Evolutionary conservation across 2,329 filamentous ascomycete species (phyloP).

Genomic region (Epicoccum nigrum): DNA sequence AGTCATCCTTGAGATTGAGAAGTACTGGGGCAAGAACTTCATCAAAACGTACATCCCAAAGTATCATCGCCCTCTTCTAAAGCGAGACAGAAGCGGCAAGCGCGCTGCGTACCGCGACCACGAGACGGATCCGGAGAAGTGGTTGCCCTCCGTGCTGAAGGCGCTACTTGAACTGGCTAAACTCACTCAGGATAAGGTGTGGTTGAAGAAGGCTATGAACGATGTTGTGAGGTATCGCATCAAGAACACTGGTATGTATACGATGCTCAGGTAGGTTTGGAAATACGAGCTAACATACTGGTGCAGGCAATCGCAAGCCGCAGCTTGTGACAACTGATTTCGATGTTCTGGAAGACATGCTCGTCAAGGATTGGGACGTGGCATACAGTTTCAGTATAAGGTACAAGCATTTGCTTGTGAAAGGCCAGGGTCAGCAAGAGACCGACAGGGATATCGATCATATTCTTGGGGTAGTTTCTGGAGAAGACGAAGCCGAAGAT

Average conservation of each 20-base stretch:
- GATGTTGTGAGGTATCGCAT: slow-evolving; percentile 40
- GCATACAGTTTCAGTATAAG: slow-evolving; percentile 31
- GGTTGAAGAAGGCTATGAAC: slow-evolving; percentile 33
- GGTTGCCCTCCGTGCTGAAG: slow-evolving; percentile 38
- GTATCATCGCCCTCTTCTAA: slow-evolving; percentile 35
- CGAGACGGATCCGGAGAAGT: slow-evolving; percentile 38
- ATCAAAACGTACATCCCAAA: slow-evolving; percentile 39
- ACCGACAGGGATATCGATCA: slow-evolving; percentile 32
- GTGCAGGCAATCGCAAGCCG: slow-evolving; percentile 36
- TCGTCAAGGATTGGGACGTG: slow-evolving; percentile 33
- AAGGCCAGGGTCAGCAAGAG: slow-evolving; percentile 23
- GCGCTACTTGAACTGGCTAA: slow-evolving; percentile 33
- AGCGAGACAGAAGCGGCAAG: slow-evolving; percentile 24
- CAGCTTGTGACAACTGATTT: slow-evolving; percentile 43
- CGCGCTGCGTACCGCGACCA: slow-evolving; percentile 27
- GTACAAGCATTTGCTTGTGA: slow-evolving; percentile 41
- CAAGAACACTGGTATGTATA: slow-evolving; percentile 32
- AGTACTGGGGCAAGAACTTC: slow-evolving; percentile 37
- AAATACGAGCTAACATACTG: not conserved
- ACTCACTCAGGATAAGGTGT: slow-evolving; percentile 28
- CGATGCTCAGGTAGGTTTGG: too few species aligned
- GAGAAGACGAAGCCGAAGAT: slow-evolving; percentile 10
- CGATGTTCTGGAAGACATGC: slow-evolving; percentile 43
- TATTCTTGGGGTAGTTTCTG: slow-evolving; percentile 27
- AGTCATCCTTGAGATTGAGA: slow-evolving; percentile 35